Base-by-base conservation (phyloP, 2,329 filamentous ascomycete species). In the Colletotrichum sublineola region DNA sequence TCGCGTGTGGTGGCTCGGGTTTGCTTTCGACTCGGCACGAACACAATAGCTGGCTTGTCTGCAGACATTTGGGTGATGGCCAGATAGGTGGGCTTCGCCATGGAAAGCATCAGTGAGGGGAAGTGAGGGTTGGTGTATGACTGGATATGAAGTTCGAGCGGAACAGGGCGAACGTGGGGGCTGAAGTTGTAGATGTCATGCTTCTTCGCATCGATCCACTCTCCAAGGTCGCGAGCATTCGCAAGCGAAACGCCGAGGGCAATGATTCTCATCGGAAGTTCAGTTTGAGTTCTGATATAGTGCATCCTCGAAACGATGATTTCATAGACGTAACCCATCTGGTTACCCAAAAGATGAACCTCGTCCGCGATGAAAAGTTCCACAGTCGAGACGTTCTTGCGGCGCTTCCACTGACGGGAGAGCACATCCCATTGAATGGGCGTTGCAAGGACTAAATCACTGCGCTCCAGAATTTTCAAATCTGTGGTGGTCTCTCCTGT, bases 171-270 rank as follows among this genome's bases (percentile, higher is more conserved):
- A 73, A 96, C 92, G 78, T 96, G 93, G 2, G 96, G 96, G 77
- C 94, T 97, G 85, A 99, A 99, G 84, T 99, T 99, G 87, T 96
- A 99, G 75, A 97, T 97, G 61, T 96, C 97, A 80, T 99, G 96
- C 85, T 98, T 98, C 81, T 92, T 97, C 9, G 96, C 96, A 76
- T 97, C 96, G 76, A 99, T 95, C 96, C 96, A 99, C 83, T 98
- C 96, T 63, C 96, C 96, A 77, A 99, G 90, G 78, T 99, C 96
- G 71, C 95, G 90, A 62, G 96, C 95, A 80, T 98, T 98, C 6
- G 96, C 92, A 31, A 99, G 87, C 33, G 96, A 97, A 38, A 98
- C 96, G 79, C 94, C 95, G 73, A 99, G 84, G 2, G 95, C 96
- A 66, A 99, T 84, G 58, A 98, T 96, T 63, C 96, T 92, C 84